Conservation (phyloP, 1,284 basidiomycete genomes). For the Papiliotrema terrestris region DNA sequence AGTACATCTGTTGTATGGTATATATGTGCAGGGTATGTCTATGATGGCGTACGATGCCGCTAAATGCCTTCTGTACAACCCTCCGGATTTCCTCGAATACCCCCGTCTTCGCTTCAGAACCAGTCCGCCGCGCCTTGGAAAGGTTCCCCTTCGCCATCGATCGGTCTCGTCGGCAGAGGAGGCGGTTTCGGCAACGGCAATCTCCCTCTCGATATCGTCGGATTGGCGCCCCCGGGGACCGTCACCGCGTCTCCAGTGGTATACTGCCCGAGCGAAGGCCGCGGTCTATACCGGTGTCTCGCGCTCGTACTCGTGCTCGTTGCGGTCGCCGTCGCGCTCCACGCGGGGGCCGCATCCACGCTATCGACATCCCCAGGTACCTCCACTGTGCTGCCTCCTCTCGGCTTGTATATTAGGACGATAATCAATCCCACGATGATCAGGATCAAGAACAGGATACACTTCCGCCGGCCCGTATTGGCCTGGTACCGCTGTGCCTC, state of each 20-base stretch:
- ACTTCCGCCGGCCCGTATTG: constrained; percentile 83
- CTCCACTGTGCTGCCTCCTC: not conserved
- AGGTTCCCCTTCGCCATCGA: constrained; percentile 21
- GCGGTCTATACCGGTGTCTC: not conserved
- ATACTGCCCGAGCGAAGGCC: not conserved
- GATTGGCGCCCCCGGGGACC: not conserved
- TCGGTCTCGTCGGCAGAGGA: not conserved
- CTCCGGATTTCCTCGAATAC: not conserved
- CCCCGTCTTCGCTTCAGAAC: not conserved
- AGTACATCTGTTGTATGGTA: constrained; percentile 3
- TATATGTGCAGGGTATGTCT: constrained; percentile 2
- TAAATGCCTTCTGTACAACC: not conserved
- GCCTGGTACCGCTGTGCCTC: constrained; percentile 82
- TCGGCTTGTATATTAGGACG: constrained; percentile 49
- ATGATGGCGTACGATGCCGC: not conserved
- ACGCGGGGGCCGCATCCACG: not conserved
- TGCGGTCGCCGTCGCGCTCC: not conserved
- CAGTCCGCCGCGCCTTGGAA: not conserved
- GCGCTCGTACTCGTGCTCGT: not conserved
- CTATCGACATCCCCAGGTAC: not conserved
- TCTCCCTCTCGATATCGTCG: not conserved
- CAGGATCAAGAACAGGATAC: constrained; percentile 86
- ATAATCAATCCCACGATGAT: constrained; percentile 75
- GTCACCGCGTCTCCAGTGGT: not conserved
- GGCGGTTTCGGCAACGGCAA: constrained; percentile 1